Evolutionary conservation across 176 grass and related monocot species (phyloP), one percentile per base, ranked within the genome.

Genomic region (Oryza punctata): DNA sequence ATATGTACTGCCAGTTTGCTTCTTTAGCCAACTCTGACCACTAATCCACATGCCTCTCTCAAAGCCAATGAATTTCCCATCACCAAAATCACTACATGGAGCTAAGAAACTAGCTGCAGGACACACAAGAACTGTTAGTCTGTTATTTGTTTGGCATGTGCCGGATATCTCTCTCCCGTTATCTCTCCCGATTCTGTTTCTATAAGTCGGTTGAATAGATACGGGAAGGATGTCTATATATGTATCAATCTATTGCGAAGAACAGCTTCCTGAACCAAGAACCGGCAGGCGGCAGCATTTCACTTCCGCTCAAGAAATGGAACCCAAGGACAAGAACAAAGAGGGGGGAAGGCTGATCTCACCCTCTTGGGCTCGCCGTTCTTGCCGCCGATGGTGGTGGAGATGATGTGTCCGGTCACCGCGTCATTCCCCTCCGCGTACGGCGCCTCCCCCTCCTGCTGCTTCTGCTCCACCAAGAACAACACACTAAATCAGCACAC

Each of bases 311-410:
- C 21, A 61, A 61, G 21, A 77, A 63, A 70, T 12, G 19, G 3
- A 38, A 54, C 18, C 50, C 50, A 54, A 24, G 1, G 5, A 4
- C 33, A 6, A 23, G 13, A 75, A 6, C 4, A 2, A 2, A 5
- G 23, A 76, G 2, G 11, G 10, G 57, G 32, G 52, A 16, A 75
- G 11, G 19, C 19, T 73, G 30, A 30, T 27, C 30, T 79, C 80
- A 94, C 93, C 90, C 71, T 59, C 83, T 94, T 94, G n/a, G 78
- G 93, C 89, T 92, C 93, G 59, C 93, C 93, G 71, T 96, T 92
- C 88, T 92, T 96, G 78, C 88, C 88, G 46, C 93, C 90, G 69
- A 92, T 92, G 45, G 90, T 92, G 27, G 88, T 95, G 73, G 90
- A 89, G 82, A 95, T 95, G 25, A 95, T 89, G 82, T 95, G 90